phyloP scores from a whole-genome alignment of 352 stramenopile genomes.

The Globisporangium spinosum region DNA sequence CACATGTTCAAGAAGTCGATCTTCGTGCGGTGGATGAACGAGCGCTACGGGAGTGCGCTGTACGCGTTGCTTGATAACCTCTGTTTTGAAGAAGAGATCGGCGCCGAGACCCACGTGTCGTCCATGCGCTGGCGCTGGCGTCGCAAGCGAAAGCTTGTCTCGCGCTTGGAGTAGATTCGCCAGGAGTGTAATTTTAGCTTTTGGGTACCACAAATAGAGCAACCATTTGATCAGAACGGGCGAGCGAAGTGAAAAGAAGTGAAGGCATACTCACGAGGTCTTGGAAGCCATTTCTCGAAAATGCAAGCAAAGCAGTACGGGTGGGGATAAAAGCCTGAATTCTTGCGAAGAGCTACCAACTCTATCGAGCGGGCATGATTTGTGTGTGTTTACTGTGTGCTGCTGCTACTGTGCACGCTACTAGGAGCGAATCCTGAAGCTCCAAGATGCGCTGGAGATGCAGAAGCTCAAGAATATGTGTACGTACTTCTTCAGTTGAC shows the following conservation, averaged over 20 bases:
- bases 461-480: constrained; percentile 83
- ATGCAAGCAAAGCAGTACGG: constrained; percentile 74
- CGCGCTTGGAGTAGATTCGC: constrained; percentile 53
- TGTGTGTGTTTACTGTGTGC: background rate
- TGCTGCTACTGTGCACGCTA: background rate
- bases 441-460: constrained; percentile 72
- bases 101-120: constrained; percentile 68
- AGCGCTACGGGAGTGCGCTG: constrained; percentile 73
- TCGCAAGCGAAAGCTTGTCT: constrained; percentile 81
- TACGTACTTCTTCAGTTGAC: constrained; percentile 15
- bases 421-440: constrained; percentile 73
- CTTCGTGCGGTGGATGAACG: constrained; percentile 85
- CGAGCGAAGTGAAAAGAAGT: background rate
- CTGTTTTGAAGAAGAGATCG: constrained; percentile 80
- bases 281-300: background rate
- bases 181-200: background rate
- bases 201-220: background rate
- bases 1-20: constrained; percentile 49
- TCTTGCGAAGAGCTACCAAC: background rate
- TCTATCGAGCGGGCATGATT: background rate
- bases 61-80: constrained; percentile 87
- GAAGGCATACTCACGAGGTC: background rate
- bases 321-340: constrained; percentile 8
- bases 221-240: background rate
- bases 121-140: constrained; percentile 89